These are phyloP conservation scores for Nissolia schottii DNA, from an alignment of 306 rosid genomes.

Conservation along the genomic window DNA sequence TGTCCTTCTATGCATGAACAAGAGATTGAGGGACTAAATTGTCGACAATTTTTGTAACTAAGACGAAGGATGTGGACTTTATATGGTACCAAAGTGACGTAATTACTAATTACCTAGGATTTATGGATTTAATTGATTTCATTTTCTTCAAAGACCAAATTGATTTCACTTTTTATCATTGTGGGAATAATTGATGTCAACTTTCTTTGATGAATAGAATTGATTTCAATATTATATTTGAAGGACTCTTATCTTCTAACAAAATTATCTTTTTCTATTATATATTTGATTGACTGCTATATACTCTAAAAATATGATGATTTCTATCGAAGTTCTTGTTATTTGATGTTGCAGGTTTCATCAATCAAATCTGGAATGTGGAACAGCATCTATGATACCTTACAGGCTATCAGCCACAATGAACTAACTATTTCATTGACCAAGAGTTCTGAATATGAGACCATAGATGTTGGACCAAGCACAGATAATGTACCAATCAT, in stretches of 20 bases:
- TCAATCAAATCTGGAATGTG: conserved; percentile 76
- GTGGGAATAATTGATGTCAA: too few relatives aligned
- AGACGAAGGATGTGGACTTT: not conserved
- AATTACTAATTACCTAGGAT: not conserved
- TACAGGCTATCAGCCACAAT: conserved; percentile 46
- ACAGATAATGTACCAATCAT: conserved; percentile 18
- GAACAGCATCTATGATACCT: conserved; percentile 81
- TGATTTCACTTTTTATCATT: too few relatives aligned
- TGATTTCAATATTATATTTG: not conserved
- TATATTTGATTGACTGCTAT: too few relatives aligned
- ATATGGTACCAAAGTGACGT: not conserved
- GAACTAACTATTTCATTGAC: conserved; percentile 36
- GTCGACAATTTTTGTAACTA: too few relatives aligned
- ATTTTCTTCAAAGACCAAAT: not conserved
- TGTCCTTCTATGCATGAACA: not conserved
- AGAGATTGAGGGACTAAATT: not conserved
- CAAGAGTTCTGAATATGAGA: conserved; percentile 45
- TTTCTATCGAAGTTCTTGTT: not conserved
- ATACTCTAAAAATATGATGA: not conserved
- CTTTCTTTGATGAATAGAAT: not conserved
- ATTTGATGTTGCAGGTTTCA: conserved; percentile 49
- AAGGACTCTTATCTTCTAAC: too few relatives aligned
- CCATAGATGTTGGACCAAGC: conserved; percentile 65
- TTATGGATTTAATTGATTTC: not conserved
- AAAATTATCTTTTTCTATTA: too few relatives aligned